Percentiles rank a stretch among this genome's conserved stretches.
phyloP scores from a whole-genome alignment of 2,329 filamentous ascomycete genomes.

The Pyrenophora graminea region DNA sequence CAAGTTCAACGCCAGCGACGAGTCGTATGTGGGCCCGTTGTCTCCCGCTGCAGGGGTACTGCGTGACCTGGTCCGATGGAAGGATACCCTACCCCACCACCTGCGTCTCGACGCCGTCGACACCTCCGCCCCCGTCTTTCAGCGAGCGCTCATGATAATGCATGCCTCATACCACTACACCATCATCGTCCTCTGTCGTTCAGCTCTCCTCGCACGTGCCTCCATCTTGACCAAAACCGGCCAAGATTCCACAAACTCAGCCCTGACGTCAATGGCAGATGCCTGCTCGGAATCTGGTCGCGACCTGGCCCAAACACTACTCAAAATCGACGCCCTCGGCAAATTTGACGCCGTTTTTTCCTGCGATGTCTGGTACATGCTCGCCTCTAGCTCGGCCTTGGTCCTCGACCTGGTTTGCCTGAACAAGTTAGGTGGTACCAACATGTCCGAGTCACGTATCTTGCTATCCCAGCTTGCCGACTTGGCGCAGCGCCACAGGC shows the following conservation, averaged over 20 bases:
- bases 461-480: constrained; percentile 44
- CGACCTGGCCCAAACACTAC: constrained; percentile 38
- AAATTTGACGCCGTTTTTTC: constrained; percentile 49
- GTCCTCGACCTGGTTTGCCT: constrained; percentile 46
- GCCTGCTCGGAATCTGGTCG: constrained; percentile 47
- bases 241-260: constrained; percentile 30
- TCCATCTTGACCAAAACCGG: constrained; percentile 37
- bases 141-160: constrained; percentile 46
- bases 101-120: constrained; percentile 41
- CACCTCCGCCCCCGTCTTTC: constrained; percentile 40
- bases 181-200: constrained; percentile 45
- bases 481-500: constrained; percentile 36
- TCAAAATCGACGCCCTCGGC: constrained; percentile 43
- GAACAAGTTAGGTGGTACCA: constrained; percentile 21
- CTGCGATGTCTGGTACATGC: constrained; percentile 50
- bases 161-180: constrained; percentile 50
- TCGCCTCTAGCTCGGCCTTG: constrained; percentile 45
- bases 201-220: constrained; percentile 46
- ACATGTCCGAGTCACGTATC: constrained; percentile 36
- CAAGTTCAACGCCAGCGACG: constrained; percentile 36
- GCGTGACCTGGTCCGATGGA: constrained; percentile 48
- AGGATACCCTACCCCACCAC: constrained; percentile 45
- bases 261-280: constrained; percentile 43
- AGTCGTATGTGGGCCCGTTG: constrained; percentile 45
- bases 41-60: constrained; percentile 47